Base-by-base conservation (phyloP, 345 rosid genomes). In the Melaleuca alternifolia region DNA sequence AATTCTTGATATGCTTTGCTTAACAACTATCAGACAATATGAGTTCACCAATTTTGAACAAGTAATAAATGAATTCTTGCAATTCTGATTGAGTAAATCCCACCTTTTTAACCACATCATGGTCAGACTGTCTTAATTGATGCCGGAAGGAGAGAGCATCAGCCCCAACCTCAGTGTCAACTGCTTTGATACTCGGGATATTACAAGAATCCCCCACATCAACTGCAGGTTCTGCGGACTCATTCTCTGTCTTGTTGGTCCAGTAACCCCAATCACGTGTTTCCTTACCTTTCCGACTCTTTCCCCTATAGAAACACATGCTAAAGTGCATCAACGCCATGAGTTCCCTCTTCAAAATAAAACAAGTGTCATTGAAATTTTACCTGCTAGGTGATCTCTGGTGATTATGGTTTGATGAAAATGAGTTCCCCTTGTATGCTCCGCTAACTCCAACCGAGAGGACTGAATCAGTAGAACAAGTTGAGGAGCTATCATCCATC, bases 401-500 rank as follows among this genome's bases (percentile, higher is more conserved):
- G 86, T 86, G 89, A 51, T 89, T 96, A 88, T 85, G 65, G 87
- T 89, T 93, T 37, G 91, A 88, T 44, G 91, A 87, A 86, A 88
- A 87, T 2, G 90, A 86, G 89, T 86, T 94, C 85, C 91, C 94
- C 86, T 91, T 95, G 84, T 90, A 90, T 57, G 94, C 91, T 37
- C 95, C 96, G 91, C 90, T 93, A 88, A 90, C 91, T 77, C 91
- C 94, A 85, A 91, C 92, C 16, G 97, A 93, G 61, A 92, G 97
- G 65, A 94, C 91, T 0, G 97, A 96, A 85, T 97, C 98, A 18
- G 95, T 93, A 30, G 98, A 96, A 89, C 98, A 96, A 2, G 98
- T 94, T 71, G 98, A 96, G 54, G 99, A 96, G 92, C 98, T 97
- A 91, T 97, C 99, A 93, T 95, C 98, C 93, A 94, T 90, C 53